These are phyloP conservation scores for Camptophora hylomeconis DNA, from an alignment of 2,329 filamentous ascomycete species.

Conservation along the genomic window DNA sequence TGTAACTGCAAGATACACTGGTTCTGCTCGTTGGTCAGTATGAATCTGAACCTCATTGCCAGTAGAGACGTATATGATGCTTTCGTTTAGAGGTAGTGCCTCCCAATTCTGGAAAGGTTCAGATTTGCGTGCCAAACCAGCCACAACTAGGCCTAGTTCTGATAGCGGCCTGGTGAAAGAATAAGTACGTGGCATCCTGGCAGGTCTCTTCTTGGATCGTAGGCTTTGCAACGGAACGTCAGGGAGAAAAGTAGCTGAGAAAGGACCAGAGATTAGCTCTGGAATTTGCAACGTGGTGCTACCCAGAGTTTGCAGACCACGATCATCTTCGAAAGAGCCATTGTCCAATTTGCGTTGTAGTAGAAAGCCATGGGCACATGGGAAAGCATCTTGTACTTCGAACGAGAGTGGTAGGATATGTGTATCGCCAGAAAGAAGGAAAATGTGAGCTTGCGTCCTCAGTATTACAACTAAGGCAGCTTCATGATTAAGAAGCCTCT, in stretches of 20 bases:
- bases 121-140: slow-evolving; percentile 11
- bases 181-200: slow-evolving; percentile 13
- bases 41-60: slow-evolving; percentile 4
- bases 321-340: too few relatives aligned
- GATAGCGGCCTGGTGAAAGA: slow-evolving; percentile 15
- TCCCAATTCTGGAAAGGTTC: slow-evolving; percentile 11
- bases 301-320: too few relatives aligned
- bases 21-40: neutral
- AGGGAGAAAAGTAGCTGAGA: too few relatives aligned
- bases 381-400: slow-evolving; percentile 76
- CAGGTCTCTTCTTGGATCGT: neutral
- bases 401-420: slow-evolving; percentile 91
- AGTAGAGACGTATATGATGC: slow-evolving; percentile 12
- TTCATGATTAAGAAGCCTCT: slow-evolving; percentile 2
- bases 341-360: slow-evolving; percentile 74
- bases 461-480: slow-evolving; percentile 70
- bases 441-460: slow-evolving; percentile 84
- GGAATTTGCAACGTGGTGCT: too few relatives aligned
- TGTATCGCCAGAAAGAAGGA: slow-evolving; percentile 75
- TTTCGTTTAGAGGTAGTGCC: slow-evolving; percentile 11
- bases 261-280: too few relatives aligned
- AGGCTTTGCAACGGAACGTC: too few relatives aligned
- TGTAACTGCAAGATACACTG: slow-evolving; percentile 11
- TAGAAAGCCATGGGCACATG: slow-evolving; percentile 69
- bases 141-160: slow-evolving; percentile 16